phyloP scores from a whole-genome alignment of 768 basidiomycete species.

The Phlebiopsis gigantea region DNA sequence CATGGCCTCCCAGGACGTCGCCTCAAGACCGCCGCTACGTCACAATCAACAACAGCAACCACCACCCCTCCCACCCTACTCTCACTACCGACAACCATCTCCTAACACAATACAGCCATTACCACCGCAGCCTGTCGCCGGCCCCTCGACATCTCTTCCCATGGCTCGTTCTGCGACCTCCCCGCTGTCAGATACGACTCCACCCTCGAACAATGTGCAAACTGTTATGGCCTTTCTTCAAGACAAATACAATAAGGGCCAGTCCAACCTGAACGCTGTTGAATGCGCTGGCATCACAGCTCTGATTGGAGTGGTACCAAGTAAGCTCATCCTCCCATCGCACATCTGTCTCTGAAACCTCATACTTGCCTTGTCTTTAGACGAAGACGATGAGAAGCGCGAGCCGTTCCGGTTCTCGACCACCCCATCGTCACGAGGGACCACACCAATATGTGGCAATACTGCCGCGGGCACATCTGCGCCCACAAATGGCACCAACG shows the following conservation, averaged over 20 bases:
- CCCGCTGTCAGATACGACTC: not conserved
- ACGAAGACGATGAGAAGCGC: conserved; percentile 31
- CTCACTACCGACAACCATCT: not conserved
- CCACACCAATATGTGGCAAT: conserved; percentile 28
- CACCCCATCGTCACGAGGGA: conserved; percentile 36
- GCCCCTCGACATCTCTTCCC: not conserved
- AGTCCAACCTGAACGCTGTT: conserved; percentile 39
- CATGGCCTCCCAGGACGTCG: not conserved
- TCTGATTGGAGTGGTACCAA: conserved; percentile 44
- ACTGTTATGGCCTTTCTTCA: conserved; percentile 44
- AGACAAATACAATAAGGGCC: conserved; percentile 41
- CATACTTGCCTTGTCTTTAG: conserved; percentile 4
- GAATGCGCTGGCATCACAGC: conserved; percentile 53
- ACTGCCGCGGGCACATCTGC: conserved; percentile 20
- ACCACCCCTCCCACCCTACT: not conserved
- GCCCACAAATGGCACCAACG: conserved; percentile 14
- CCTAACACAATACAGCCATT: not conserved
- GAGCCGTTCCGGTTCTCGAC: conserved; percentile 64
- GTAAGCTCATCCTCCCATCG: conserved; percentile 26
- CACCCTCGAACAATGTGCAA: conserved; percentile 37
- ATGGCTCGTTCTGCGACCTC: not conserved
- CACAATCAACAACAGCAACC: not conserved
- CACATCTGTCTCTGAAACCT: not conserved
- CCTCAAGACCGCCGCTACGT: not conserved
- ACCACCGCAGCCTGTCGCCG: not conserved